These are phyloP conservation scores for Populus hybrid DNA, from an alignment of 441 rosid species.

Conservation along the genomic window DNA sequence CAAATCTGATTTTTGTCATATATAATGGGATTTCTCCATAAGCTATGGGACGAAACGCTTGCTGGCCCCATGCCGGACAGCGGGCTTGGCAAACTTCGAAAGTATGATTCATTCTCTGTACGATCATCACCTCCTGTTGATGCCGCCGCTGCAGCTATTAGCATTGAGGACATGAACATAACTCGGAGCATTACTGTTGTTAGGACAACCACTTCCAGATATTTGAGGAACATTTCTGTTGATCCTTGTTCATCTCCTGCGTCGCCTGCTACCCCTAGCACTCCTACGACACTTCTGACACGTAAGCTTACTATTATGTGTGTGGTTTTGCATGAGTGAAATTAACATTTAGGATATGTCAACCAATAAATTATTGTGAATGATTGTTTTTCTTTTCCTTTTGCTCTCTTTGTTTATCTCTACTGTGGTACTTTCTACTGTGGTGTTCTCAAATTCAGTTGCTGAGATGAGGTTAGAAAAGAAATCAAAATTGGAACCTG, in stretches of 20 bases:
- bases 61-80: slow-evolving; percentile 82
- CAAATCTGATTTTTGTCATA: slow-evolving; percentile 1
- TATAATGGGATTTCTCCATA: slow-evolving; percentile 67
- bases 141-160: neutral
- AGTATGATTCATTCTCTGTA: slow-evolving; percentile 38
- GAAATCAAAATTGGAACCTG: too few species aligned
- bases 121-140: neutral
- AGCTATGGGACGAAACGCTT: slow-evolving; percentile 91
- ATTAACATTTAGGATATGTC: too few species aligned
- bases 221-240: slow-evolving; percentile 35
- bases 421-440: too few species aligned
- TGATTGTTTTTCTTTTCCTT: too few species aligned
- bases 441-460: too few species aligned
- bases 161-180: slow-evolving; percentile 20
- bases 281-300: slow-evolving; percentile 46
- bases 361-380: too few species aligned
- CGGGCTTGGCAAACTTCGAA: slow-evolving; percentile 59
- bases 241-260: slow-evolving; percentile 37
- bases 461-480: too few species aligned
- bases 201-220: slow-evolving; percentile 32
- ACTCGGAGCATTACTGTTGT: slow-evolving; percentile 67
- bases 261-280: slow-evolving; percentile 42
- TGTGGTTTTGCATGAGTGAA: too few species aligned
- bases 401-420: too few species aligned
- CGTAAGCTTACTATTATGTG: slow-evolving; percentile 38